Conservation (phyloP, 768 basidiomycete species). For the Amanita rubescens region DNA sequence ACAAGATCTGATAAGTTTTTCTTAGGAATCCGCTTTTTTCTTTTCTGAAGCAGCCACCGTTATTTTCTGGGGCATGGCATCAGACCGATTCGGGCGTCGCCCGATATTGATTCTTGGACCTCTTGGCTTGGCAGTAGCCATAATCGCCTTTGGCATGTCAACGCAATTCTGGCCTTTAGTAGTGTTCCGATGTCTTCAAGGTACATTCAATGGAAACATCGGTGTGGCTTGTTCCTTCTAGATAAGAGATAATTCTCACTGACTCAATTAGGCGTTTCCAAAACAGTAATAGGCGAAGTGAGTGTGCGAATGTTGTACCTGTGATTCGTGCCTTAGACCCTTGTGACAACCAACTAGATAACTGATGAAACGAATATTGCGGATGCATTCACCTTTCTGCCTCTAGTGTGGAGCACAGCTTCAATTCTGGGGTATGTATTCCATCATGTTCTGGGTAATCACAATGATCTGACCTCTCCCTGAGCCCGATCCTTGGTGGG, state of each 20-base stretch:
- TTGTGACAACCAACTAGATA: slow-evolving; percentile 25
- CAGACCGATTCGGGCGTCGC: slow-evolving; percentile 27
- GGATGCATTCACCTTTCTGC: slow-evolving; percentile 27
- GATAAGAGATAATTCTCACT: too few relatives aligned
- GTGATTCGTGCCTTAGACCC: too few relatives aligned
- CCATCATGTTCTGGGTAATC: not conserved
- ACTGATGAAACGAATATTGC: slow-evolving; percentile 32
- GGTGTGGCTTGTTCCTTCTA: not conserved
- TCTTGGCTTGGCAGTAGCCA: slow-evolving; percentile 22
- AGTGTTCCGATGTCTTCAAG: slow-evolving; percentile 10
- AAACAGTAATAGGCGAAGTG: not conserved
- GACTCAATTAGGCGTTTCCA: not conserved
- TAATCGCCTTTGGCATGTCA: slow-evolving; percentile 34
- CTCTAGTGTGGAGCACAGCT: slow-evolving; percentile 28
- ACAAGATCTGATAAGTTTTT: too few relatives aligned
- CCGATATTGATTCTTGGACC: slow-evolving; percentile 27
- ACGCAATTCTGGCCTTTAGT: slow-evolving; percentile 29
- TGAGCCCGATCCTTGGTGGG: slow-evolving; percentile 24
- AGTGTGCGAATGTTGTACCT: not conserved
- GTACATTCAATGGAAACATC: not conserved
- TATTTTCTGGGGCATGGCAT: slow-evolving; percentile 26
- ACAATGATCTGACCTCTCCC: not conserved
- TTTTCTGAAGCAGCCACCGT: slow-evolving; percentile 26
- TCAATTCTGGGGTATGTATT: slow-evolving; percentile 25
- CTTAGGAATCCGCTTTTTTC: slow-evolving; percentile 30